Evolutionary conservation across 768 basidiomycete species (phyloP), one percentile per base, ranked within the genome.

Genomic region (Rickenella mellea): DNA sequence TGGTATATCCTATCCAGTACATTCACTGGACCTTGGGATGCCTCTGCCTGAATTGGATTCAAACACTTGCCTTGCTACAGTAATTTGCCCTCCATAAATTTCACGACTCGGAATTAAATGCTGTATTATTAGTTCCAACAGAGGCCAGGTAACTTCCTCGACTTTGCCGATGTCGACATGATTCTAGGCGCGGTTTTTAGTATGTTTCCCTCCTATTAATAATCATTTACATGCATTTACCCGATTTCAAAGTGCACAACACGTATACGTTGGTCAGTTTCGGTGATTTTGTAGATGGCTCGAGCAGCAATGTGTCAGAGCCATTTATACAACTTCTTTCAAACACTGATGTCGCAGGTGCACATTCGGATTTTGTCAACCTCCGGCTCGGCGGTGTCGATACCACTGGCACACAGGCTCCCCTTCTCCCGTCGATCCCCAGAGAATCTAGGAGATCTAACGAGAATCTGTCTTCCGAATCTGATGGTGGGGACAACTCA

Each of bases 171-270:
- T 12, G 8, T 36, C 48, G 85, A 89, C 51, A 78, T 87, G 69
- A 84, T 88, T 51, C 69, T 87, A 38, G 85, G 85, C 48, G 85
- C 86, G 83, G 72, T 71, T 41, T 85, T 88, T 65, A 43, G 84
- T 87, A 60, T 51, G 82, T 60, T 4, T 7, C 28, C 32, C 27
- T 26, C 11, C 7, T 17, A 4, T 36, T 5, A 3, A 24, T 6
- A 27, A 29, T 21, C 27, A 17, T 14, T 10, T 6, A 10, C 9
- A 17, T 14, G 9, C 5, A 10, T 36, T 2, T 7, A 25, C 19
- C 5, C 31, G 8, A 7, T 39, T n/a, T 10, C 19, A 14, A 41
- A 65, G 64, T 65, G 37, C 58, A 63, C 9, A 66, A 66, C 46
- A 58, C 55, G 30, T 66, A 66, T 48, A 50, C 59, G 28, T 53